Base-by-base conservation (phyloP, 1,284 basidiomycete genomes). In the Termitomyces sp. region DNA sequence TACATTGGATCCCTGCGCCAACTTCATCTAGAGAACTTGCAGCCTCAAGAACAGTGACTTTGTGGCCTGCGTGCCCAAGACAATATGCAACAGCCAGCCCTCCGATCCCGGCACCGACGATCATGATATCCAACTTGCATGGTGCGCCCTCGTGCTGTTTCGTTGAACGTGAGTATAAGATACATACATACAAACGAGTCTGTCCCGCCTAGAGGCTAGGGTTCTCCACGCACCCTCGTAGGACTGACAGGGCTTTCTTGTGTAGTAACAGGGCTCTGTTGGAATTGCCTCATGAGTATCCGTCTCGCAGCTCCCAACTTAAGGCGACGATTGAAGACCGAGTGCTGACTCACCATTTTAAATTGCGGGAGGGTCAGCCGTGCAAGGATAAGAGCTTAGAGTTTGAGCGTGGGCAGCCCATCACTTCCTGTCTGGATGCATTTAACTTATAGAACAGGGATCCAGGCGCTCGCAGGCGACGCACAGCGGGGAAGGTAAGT, bases 81-180 rank as follows among this genome's bases (percentile, higher is more conserved):
- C 70, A 68, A 61, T 73, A 76, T 1, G 77, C 80, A 1, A 76
- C 71, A 2, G 76, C 63, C 26, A 82, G 65, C 2, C 81, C 81
- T 4, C 76, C 79, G 2, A 83, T 70, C 10, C 81, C 81, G 39
- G 74, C 77, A 10, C 81, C 80, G 21, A 82, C 74, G 52, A 83
- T 65, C 40, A 76, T 64, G 53, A 81, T 64, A 53, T 76, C 61
- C 12, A 82, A 21, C 10, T 45, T 54, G n/a, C 50, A 17, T 36
- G 9, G 33, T 7, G 36, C 43, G 21, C 21, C n/a, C 21, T 31
- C 28, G 4, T 47, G 40, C 43, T 43, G 24, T 44, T 15, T 7
- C n/a, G 1, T 19, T 26, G 21, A 13, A 34, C 31, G 9, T 47
- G 33, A 36, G 46, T 13, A 44, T 26, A 21, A 15, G 9, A 12